phyloP scores from a whole-genome alignment of 140 eudicot genomes.

The Ambrosia hybrid region DNA sequence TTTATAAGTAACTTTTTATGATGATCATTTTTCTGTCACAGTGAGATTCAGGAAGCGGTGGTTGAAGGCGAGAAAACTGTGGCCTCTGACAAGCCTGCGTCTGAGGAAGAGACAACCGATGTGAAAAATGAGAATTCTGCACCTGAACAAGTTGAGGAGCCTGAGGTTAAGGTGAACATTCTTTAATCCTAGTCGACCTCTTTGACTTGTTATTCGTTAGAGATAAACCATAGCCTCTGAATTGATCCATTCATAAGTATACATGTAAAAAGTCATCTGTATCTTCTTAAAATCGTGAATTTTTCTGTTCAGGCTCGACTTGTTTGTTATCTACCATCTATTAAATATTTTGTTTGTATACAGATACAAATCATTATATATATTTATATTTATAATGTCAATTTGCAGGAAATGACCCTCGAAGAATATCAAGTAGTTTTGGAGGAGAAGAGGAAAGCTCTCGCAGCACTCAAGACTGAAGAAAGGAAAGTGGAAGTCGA shows the following conservation, averaged over 20 bases:
- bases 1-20: background rate
- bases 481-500: slow-evolving; percentile 82
- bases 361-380: too few species aligned
- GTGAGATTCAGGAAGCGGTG: slow-evolving; percentile 64
- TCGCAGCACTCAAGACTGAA: slow-evolving; percentile 62
- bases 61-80: slow-evolving; percentile 59
- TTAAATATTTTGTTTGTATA: too few species aligned
- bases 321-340: too few species aligned
- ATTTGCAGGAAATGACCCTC: slow-evolving; percentile 93
- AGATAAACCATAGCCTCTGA: background rate
- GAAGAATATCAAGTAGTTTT: slow-evolving; percentile 51
- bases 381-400: background rate
- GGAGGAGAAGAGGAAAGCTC: slow-evolving; percentile 67
- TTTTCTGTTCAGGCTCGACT: too few species aligned
- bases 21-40: slow-evolving; percentile 18
- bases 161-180: slow-evolving; percentile 63
- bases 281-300: too few species aligned
- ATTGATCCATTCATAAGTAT: background rate
- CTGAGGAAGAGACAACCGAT: slow-evolving; percentile 60
- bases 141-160: slow-evolving; percentile 71
- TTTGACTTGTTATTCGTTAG: background rate
- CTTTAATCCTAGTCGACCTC: background rate
- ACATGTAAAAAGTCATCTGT: too few species aligned
- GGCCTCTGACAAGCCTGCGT: slow-evolving; percentile 53
- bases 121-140: slow-evolving; percentile 58